A percentile compares a stretch with the other conserved stretches of the same genome.
Conservation (phyloP, 2,329 filamentous ascomycete species). For the Truncatella angustata region DNA sequence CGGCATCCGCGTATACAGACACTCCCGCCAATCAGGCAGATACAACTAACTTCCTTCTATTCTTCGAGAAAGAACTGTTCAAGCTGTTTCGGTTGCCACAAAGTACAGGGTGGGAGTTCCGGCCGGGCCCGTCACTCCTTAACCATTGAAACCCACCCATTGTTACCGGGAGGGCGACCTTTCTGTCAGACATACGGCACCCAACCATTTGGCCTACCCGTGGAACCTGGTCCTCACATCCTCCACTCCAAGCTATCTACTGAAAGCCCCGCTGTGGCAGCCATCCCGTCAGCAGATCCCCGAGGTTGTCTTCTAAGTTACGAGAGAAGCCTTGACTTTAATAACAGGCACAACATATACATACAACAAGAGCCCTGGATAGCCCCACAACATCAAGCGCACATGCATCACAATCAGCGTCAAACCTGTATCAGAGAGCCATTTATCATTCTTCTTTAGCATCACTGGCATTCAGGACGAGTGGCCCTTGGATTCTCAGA, state of each 20-base stretch:
- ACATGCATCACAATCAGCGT: neutral
- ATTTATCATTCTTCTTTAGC: too few species aligned
- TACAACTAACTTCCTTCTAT: too few species aligned
- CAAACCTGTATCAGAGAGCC: constrained; percentile 1
- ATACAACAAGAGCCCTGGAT: neutral
- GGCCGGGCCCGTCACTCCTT: constrained; percentile 4
- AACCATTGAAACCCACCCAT: neutral
- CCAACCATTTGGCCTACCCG: neutral
- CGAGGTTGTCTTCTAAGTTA: constrained; percentile 17
- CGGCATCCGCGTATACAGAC: too few species aligned
- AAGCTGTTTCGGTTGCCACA: neutral
- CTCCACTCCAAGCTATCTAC: constrained; percentile 4
- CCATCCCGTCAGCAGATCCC: constrained; percentile 31
- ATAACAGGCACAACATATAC: constrained; percentile 9
- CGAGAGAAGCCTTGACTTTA: neutral
- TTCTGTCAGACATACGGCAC: constrained; percentile 5
- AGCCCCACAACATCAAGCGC: constrained; percentile 5
- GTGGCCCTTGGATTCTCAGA: neutral
- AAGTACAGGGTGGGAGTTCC: constrained; percentile 1
- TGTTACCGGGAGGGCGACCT: neutral
- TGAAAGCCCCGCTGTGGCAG: constrained; percentile 26
- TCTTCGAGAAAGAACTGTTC: too few species aligned
- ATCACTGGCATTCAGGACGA: too few species aligned
- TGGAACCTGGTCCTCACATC: constrained; percentile 9
- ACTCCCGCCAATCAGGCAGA: too few species aligned